These are phyloP conservation scores for Suhomyces sp. DNA, from an alignment of 805 yeast species.

Conservation along the genomic window DNA sequence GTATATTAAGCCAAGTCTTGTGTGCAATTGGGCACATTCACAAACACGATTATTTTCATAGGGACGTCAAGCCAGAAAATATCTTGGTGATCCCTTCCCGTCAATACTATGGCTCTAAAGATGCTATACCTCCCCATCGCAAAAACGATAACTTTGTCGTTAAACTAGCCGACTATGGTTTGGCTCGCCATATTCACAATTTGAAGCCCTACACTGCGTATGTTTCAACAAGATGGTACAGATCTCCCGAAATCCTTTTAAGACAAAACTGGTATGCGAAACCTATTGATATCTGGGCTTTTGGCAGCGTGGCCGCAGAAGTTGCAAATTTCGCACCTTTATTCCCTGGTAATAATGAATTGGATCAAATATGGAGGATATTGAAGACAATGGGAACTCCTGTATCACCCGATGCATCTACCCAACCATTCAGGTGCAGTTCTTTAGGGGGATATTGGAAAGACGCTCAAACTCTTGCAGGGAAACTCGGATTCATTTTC, in stretches of 20 bases:
- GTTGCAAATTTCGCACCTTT: slow-evolving; percentile 70
- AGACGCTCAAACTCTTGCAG: slow-evolving; percentile 53
- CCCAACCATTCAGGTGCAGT: slow-evolving; percentile 25
- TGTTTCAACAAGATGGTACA: slow-evolving; percentile 82
- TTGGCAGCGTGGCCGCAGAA: slow-evolving; percentile 76
- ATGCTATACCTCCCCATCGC: slow-evolving; percentile 38
- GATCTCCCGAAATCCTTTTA: slow-evolving; percentile 77
- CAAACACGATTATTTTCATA: slow-evolving; percentile 62
- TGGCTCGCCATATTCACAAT: slow-evolving; percentile 60
- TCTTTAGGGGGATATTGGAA: slow-evolving; percentile 71
- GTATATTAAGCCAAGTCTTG: slow-evolving; percentile 68
- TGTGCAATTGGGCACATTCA: slow-evolving; percentile 84
- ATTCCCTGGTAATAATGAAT: slow-evolving; percentile 77
- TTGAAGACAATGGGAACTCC: slow-evolving; percentile 77
- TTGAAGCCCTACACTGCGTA: slow-evolving; percentile 64
- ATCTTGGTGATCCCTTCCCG: slow-evolving; percentile 64
- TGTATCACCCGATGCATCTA: slow-evolving; percentile 18
- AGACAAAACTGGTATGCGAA: slow-evolving; percentile 59
- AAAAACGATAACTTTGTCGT: slow-evolving; percentile 52
- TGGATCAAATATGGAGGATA: slow-evolving; percentile 74
- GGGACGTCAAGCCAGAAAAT: slow-evolving; percentile 95
- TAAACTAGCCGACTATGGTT: slow-evolving; percentile 78
- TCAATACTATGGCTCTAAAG: slow-evolving; percentile 48
- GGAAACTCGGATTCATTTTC: slow-evolving; percentile 51
- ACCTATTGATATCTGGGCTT: slow-evolving; percentile 85